phyloP scores from a whole-genome alignment of 176 grass and related monocot species.

The Coix lacrymajobi region DNA sequence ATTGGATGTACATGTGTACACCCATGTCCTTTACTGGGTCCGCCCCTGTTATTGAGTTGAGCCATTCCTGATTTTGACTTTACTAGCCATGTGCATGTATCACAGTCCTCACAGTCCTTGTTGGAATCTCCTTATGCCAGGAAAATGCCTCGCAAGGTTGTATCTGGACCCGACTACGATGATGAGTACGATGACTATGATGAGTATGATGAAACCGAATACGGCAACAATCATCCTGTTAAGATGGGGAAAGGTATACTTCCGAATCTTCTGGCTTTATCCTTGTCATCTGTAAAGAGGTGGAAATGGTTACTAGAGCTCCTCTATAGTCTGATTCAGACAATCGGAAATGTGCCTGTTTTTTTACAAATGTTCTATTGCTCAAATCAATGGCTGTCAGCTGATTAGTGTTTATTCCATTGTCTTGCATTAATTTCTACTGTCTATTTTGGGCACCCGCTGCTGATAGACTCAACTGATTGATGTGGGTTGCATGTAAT shows the following conservation, averaged over 20 bases:
- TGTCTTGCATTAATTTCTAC: not conserved
- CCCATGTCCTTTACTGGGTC: too few species aligned
- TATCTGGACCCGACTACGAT: slow-evolving; percentile 53
- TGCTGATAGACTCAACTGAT: not conserved
- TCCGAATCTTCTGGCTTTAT: slow-evolving; percentile 2
- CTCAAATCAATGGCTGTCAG: not conserved
- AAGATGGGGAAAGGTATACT: slow-evolving; percentile 35
- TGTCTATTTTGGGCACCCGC: not conserved
- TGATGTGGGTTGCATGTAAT: not conserved
- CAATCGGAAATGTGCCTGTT: not conserved
- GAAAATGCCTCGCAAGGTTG: slow-evolving; percentile 81
- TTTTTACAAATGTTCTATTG: not conserved
- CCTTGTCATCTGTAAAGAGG: not conserved
- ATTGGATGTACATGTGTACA: too few species aligned
- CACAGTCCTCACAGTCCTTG: not conserved
- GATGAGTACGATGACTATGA: slow-evolving; percentile 46
- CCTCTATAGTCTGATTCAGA: not conserved
- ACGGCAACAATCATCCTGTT: not conserved
- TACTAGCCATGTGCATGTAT: not conserved
- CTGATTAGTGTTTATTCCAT: not conserved
- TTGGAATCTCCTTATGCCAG: slow-evolving; percentile 20
- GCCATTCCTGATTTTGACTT: not conserved
- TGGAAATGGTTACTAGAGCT: not conserved
- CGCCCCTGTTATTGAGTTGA: too few species aligned
- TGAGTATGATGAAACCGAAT: slow-evolving; percentile 40